Evolutionary conservation across 2,329 filamentous ascomycete species (phyloP).

Genomic region (Trichoderma asperellum): DNA sequence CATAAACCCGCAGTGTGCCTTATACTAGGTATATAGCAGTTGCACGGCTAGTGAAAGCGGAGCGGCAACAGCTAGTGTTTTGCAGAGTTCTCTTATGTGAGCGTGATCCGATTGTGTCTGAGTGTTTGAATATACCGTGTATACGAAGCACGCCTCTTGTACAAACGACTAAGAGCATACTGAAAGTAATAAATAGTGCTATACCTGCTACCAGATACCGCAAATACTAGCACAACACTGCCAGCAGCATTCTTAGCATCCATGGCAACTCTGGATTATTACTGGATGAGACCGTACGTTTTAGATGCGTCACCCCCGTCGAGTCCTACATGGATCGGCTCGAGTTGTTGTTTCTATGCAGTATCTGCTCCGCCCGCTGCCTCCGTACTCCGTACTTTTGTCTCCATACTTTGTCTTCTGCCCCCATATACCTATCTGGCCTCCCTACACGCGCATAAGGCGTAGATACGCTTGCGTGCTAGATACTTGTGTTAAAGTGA

Average conservation of each 20-base stretch:
- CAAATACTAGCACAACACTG: too few relatives aligned
- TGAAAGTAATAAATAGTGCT: not conserved
- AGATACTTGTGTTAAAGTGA: conserved; percentile 11
- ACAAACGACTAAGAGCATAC: not conserved
- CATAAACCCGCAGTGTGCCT: conserved; percentile 4
- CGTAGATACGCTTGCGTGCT: conserved; percentile 17
- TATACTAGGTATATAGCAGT: not conserved
- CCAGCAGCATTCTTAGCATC: not conserved
- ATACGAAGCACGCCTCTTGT: not conserved
- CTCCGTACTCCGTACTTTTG: conserved; percentile 18
- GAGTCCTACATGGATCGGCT: conserved; percentile 22
- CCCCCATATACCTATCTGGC: conserved; percentile 1
- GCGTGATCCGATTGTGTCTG: conserved; percentile 6
- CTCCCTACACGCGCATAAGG: conserved; percentile 18
- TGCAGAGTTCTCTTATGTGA: conserved; percentile 16
- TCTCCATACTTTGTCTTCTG: conserved; percentile 4
- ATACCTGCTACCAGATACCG: not conserved
- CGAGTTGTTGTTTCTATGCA: conserved; percentile 14
- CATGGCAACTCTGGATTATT: not conserved
- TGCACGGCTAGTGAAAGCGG: not conserved
- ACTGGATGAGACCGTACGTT: conserved; percentile 23
- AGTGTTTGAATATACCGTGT: not conserved
- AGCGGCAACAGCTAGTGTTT: conserved; percentile 6
- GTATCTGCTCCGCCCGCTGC: not conserved
- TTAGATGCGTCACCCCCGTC: conserved; percentile 20